A percentile compares a stretch with the other conserved stretches of the same genome.
Conservation (phyloP, 2,329 filamentous ascomycete genomes). For the Xenoacremonium recifei region DNA sequence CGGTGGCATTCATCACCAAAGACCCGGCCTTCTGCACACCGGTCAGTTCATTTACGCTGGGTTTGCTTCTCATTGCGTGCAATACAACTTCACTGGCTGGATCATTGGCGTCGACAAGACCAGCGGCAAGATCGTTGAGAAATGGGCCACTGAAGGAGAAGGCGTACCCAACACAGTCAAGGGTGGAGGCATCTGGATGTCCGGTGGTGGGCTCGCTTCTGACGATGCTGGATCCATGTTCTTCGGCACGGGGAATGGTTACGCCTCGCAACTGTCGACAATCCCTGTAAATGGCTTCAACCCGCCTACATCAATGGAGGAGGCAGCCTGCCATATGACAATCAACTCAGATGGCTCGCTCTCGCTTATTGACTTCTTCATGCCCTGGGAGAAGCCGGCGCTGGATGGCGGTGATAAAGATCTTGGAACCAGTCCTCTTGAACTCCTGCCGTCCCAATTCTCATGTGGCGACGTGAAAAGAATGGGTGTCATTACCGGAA, state of each 20-base stretch:
- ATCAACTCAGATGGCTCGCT: constrained; percentile 41
- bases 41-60: constrained; percentile 49
- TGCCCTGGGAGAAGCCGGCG: constrained; percentile 50
- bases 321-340: constrained; percentile 44
- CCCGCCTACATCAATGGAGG: constrained; percentile 41
- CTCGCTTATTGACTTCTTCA: constrained; percentile 50
- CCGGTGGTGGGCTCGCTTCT: constrained; percentile 37
- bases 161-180: constrained; percentile 35
- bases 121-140: constrained; percentile 35
- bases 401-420: constrained; percentile 52
- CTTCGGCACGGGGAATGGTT: constrained; percentile 39
- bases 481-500: constrained; percentile 50
- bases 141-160: constrained; percentile 40
- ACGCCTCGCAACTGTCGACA: constrained; percentile 37
- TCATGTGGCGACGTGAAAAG: constrained; percentile 42
- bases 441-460: constrained; percentile 41
- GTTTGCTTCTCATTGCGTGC: constrained; percentile 55
- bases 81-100: constrained; percentile 55
- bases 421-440: constrained; percentile 45
- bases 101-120: constrained; percentile 48
- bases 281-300: constrained; percentile 37
- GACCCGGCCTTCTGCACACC: constrained; percentile 45
- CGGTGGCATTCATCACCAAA: constrained; percentile 51
- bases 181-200: constrained; percentile 45
- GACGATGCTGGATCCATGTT: constrained; percentile 40